Base-by-base conservation (phyloP, 2,329 filamentous ascomycete genomes). In the Fusarium buxicola region DNA sequence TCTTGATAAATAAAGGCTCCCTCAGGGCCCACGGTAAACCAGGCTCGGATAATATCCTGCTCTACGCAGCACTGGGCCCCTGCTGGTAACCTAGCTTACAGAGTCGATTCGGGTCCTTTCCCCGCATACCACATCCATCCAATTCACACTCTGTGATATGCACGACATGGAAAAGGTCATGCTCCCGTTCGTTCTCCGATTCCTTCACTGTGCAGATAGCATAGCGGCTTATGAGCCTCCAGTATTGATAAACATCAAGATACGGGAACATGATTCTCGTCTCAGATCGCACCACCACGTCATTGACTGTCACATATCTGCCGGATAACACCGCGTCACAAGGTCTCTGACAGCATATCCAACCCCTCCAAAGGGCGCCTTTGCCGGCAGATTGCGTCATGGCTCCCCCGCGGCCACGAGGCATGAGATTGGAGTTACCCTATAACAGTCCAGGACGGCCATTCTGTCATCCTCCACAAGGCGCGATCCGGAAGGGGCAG, bases 351-450 rank as follows among this genome's bases (percentile, higher is more conserved):
- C 27, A 35, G 36, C 36, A 58, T 39, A 50, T 27, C 31, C 18
- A 43, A 31, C 21, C 18, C 34, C 16, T 50, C 35, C 24, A 36
- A 57, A 63, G 36, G 50, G 31, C 48, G 53, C 47, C 28, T 25
- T 24, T 48, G 21, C 28, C 21, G 35, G 51, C 35, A 5, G 35
- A 63, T 68, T 68, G 65, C 65, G 65, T 68, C 65, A 68, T 68
- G 28, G 38, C 27, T 38, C 28, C 24, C 25, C 50, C n/a, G 27
- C 27, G 38, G 31, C 43, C 40, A 32, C 44, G 25, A 49, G 49
- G 18, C 21, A 31, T 45, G 18, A 45, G 41, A 49, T 36, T 15
- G 28, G 18, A 36, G 41, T 41, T 68, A 68, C 61, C 65, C 65
- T 63, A 63, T 63, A 66, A 58, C 44, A 60, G 24, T 38, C 21